Base-by-base conservation (phyloP, 352 stramenopile species). In the Lagenidium sp. region DNA sequence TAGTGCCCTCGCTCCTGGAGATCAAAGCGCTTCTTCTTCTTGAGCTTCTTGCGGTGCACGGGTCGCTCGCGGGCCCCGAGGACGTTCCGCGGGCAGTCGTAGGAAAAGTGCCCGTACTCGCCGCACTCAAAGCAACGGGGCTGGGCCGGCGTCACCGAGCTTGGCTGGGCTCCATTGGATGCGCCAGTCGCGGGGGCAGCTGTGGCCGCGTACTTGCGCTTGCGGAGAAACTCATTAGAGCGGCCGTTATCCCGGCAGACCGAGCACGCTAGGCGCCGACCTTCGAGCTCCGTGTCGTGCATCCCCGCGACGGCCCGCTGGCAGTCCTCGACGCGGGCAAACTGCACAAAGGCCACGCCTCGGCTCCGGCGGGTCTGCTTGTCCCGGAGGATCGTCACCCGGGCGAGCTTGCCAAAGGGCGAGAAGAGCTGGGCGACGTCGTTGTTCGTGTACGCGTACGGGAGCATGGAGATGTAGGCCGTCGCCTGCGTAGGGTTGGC, bases 391-490 rank as follows among this genome's bases (percentile, higher is more conserved):
- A 94, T 69, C 41, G 82, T 76, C 32, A 89, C 77, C 18, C 75
- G 71, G 34, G 81, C 78, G 37, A 91, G 57, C 51, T 75, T 78
- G 7, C 81, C 76, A 50, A 85, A 88, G 4, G 63, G 71, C 16
- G 65, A 63, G 43, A 92, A 94, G 16, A 94, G 65, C 56, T 94
- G 80, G 28, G 77, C 82, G 15, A 94, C 76, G 52, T 92, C 82
- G 54, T 81, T 94, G 41, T 79, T 90, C 4, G 79, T 94, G 62
- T 91, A 94, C 21, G 73, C 71, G 45, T 85, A 94, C 54, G 82
- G 82, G 32, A 94, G 69, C 82, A 92, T 94, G 19, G 82, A 65
- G n/a, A 94, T 73, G 53, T 94, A 90, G 15, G 83, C 72, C 18
- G 82, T 94, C 11, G 59, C 66, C 32, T 58, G 50, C 16, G 60